Base-by-base conservation (phyloP, 768 basidiomycete genomes). In the Suillus subalutaceus region DNA sequence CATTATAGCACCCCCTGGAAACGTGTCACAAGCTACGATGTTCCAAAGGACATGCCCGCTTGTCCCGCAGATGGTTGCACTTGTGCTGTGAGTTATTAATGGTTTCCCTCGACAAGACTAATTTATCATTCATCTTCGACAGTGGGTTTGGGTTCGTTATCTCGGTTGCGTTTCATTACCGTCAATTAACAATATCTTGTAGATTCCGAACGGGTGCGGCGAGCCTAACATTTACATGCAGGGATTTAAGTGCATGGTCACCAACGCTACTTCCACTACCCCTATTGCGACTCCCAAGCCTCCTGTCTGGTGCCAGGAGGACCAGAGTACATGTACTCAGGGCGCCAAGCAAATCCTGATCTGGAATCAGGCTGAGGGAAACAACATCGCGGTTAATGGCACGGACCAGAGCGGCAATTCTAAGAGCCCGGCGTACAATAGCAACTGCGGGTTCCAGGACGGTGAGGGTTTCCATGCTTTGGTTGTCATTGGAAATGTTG, bases 261-360 rank as follows among this genome's bases (percentile, higher is more conserved):
- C 83, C 0, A 77, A 77, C 10, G 77, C 85, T 4, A 83, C 73
- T 2, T 74, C 77, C 40, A 82, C 71, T 18, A 77, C 73, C 0
- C 78, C 82, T 16, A 65, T 87, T 13, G 83, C 80, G 16, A 58
- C 75, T 0, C 74, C 81, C 7, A 77, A 85, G 65, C 79, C 86
- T 13, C 78, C 85, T 2, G 79, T 82, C 4, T 87, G 85, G 85
- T 87, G 86, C 69, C 81, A 87, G 69, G 80, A 78, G 50, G 75
- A 86, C 63, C 72, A 75, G 5, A 70, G 69, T 10, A 75, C 70
- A 30, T 87, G 86, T 68, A 75, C 75, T 26, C 75, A 80, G 67
- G 86, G 85, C 52, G 77, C 86, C 3, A 86, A 86, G 68, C 85
- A 87, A 77, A 83, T 86, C 82, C 68, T 87, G 46, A 83, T 81